A percentile compares a stretch with the other conserved stretches of the same genome.
Conservation (phyloP, 805 yeast species). For the Candida silvicultrix region DNA sequence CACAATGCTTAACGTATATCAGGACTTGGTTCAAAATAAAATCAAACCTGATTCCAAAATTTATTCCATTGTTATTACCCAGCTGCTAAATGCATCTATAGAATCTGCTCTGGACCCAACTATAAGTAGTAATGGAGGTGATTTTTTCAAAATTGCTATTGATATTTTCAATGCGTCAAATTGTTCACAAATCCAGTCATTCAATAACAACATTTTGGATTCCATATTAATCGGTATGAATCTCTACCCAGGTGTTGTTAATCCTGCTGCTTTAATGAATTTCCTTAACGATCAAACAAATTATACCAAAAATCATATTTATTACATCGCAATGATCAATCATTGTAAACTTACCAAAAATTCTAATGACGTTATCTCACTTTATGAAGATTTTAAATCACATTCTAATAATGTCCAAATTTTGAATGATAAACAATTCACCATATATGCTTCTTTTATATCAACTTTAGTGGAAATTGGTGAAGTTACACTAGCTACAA, state of each 20-base stretch:
- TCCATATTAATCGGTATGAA: slow-evolving; percentile 40
- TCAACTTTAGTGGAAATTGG: slow-evolving; percentile 46
- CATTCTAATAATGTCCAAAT: slow-evolving; percentile 6
- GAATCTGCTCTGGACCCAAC: slow-evolving; percentile 30
- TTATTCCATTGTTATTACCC: slow-evolving; percentile 43
- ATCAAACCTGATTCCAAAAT: slow-evolving; percentile 52
- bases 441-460: slow-evolving; percentile 45
- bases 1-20: slow-evolving; percentile 57
- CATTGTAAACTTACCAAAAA: slow-evolving; percentile 34
- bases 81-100: slow-evolving; percentile 45
- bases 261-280: slow-evolving; percentile 24
- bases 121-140: slow-evolving; percentile 33
- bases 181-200: slow-evolving; percentile 35
- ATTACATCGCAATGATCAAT: slow-evolving; percentile 34
- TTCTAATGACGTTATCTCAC: slow-evolving; percentile 28
- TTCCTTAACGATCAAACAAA: slow-evolving; percentile 24
- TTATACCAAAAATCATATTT: slow-evolving; percentile 23
- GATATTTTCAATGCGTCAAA: slow-evolving; percentile 38
- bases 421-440: slow-evolving; percentile 32
- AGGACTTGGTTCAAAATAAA: slow-evolving; percentile 50
- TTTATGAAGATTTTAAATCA: slow-evolving; percentile 33
- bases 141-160: slow-evolving; percentile 43
- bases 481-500: slow-evolving; percentile 44
- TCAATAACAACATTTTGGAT: slow-evolving; percentile 37
- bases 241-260: slow-evolving; percentile 30